Base-by-base conservation (phyloP, 1,284 basidiomycete genomes). In the Tylopilus sp. region DNA sequence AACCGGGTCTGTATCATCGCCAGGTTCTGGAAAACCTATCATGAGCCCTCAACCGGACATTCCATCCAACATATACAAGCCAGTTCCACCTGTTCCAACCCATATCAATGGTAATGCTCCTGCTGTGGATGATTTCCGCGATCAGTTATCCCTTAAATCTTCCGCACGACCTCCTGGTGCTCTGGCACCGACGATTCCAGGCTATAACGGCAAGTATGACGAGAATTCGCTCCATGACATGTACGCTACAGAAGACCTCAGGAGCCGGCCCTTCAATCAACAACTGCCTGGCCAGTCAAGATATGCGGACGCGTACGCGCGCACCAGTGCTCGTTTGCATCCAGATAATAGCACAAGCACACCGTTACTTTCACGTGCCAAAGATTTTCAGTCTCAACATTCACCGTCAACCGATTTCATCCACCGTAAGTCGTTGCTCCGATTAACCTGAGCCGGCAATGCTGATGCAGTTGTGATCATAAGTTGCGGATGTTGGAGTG, bases 141-240 rank as follows among this genome's bases (percentile, higher is more conserved):
- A 53, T 41, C 60, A 40, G 23, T 43, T 53, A 16, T 41, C 39
- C n/a, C 59, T 51, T 16, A 60, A 57, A 41, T 4, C 59, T 11
- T 66, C 69, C 4, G 35, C 51, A 15, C 64, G 71, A 41, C 71
- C 68, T 15, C 54, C 66, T 29, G 70, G 71, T 28, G 65, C 71
- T 30, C 52, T 57, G n/a, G 48, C 69, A 4, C 70, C 68, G 0
- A 59, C 57, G 18, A 61, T 60, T 26, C 70, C 71, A 3, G 68
- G 71, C 10, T 59, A 53, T 41, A 49, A 37, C 15, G 43, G 46
- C 23, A 46, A 51, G 30, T 66, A 48, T 38, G 66, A 68, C 23
- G 66, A 69, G 9, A 48, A 42, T 16, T 55, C 53, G 2, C 38
- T 63, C 19, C 23, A 60, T 30, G 64, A 69, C 15, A 48, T 56